A percentile compares a stretch with the other conserved stretches of the same genome.
Conservation (phyloP, 2,329 filamentous ascomycete species). For the Pseudogymnoascus sp. region DNA sequence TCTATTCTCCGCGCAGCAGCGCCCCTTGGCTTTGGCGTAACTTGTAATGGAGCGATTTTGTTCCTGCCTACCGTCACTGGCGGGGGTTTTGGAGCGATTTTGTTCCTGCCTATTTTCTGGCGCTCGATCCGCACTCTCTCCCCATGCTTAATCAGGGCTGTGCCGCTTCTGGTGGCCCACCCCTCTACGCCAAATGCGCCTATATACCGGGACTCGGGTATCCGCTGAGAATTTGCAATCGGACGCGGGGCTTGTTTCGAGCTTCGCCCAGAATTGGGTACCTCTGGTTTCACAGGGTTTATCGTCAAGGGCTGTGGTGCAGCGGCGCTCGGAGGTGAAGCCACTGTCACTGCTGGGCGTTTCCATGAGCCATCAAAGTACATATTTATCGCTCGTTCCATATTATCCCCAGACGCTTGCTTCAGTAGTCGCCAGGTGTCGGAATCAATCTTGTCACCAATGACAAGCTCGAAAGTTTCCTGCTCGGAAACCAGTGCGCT, state of each 20-base stretch:
- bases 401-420: conserved; percentile 46
- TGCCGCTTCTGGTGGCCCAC: conserved; percentile 84
- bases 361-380: conserved; percentile 64
- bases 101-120: conserved; percentile 57
- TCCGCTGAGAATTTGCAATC: background rate
- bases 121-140: conserved; percentile 83
- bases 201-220: conserved; percentile 63
- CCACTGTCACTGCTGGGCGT: conserved; percentile 20
- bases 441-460: conserved; percentile 47
- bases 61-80: conserved; percentile 37
- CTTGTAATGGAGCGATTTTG: conserved; percentile 21
- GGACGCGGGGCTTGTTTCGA: conserved; percentile 7
- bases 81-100: conserved; percentile 35
- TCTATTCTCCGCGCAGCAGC: conserved; percentile 61
- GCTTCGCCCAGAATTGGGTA: conserved; percentile 24
- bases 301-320: conserved; percentile 18
- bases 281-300: conserved; percentile 18
- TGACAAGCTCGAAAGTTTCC: conserved; percentile 49
- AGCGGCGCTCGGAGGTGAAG: conserved; percentile 3
- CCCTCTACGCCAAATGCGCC: conserved; percentile 86
- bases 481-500: conserved; percentile 42
- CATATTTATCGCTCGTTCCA: conserved; percentile 60
- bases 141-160: conserved; percentile 66
- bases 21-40: conserved; percentile 25
- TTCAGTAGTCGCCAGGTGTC: conserved; percentile 43